Conservation (phyloP, 371 early-diverging fungal species). For the Lichtheimia hyalospora region DNA sequence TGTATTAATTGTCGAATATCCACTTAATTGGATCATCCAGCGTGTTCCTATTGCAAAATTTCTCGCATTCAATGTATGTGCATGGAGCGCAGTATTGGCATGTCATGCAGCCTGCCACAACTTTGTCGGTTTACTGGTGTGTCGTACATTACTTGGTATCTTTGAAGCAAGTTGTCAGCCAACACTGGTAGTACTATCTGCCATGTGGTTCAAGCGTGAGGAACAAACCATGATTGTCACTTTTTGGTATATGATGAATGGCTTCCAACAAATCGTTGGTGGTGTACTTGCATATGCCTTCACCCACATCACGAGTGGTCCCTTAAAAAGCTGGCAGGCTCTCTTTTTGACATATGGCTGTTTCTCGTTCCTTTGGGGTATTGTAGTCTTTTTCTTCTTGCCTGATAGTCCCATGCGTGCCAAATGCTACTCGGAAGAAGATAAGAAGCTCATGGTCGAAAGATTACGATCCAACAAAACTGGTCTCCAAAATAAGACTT, state of each 20-base stretch:
- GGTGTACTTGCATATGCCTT: slow-evolving; percentile 28
- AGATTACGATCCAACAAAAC: slow-evolving; percentile 26
- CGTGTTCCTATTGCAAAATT: slow-evolving; percentile 26
- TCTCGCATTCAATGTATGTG: slow-evolving; percentile 19
- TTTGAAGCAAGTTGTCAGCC: slow-evolving; percentile 30
- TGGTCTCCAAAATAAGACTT: slow-evolving; percentile 20
- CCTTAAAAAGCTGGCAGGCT: slow-evolving; percentile 26
- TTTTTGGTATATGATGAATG: slow-evolving; percentile 43
- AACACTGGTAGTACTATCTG: slow-evolving; percentile 16
- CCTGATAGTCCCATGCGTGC: slow-evolving; percentile 31
- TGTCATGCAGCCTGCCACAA: slow-evolving; percentile 19
- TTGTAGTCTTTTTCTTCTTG: slow-evolving; percentile 15
- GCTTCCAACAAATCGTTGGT: slow-evolving; percentile 28
- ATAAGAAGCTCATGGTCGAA: slow-evolving; percentile 25
- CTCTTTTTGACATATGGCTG: slow-evolving; percentile 22
- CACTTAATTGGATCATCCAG: slow-evolving; percentile 23
- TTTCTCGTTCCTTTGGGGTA: slow-evolving; percentile 20
- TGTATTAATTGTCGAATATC: slow-evolving; percentile 23
- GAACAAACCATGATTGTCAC: slow-evolving; percentile 76
- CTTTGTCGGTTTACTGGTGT: slow-evolving; percentile 17
- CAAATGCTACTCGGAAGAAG: slow-evolving; percentile 27
- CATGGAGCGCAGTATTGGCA: slow-evolving; percentile 21
- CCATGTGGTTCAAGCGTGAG: slow-evolving; percentile 52
- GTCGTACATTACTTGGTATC: slow-evolving; percentile 24
- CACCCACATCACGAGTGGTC: slow-evolving; percentile 22